Evolutionary conservation across 2,329 filamentous ascomycete species (phyloP), one percentile per base, ranked within the genome.

Genomic region (Verticillium nonalfalfae): DNA sequence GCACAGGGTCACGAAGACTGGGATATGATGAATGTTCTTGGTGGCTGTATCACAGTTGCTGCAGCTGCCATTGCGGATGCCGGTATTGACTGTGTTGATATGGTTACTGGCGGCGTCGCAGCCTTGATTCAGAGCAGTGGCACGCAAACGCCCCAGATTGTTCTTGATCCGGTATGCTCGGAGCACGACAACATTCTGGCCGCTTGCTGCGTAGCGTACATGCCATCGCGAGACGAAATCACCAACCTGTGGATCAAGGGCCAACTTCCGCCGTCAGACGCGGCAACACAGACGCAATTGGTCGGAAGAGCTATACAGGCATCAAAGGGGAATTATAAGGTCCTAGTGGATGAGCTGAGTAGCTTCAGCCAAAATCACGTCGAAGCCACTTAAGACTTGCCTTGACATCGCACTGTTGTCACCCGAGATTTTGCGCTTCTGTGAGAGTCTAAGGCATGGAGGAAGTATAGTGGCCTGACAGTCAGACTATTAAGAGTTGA

Each of bases 221-320:
- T 98, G 66, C 90, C 93, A 59, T 84, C 82, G 26, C 83, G 93
- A 64, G 94, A 98, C 68, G 95, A 99, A 74, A 87, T 98, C 59
- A 97, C 94, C 9, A 93, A 97, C 71, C 75, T 98, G 18, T 99
- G 95, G 95, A 85, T 96, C 70, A 97, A 93, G 77, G 94, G 95
- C 6, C 77, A 80, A 62, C 64, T 85, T 9, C 77, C 81, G 2
- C 73, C 77, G 3, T 76, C 78, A 26, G 63, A 75, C 55, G 60
- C 69, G 39, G 65, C 65, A 15, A 65, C 72, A 11, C 72, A 77
- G 56, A 69, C 69, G 33, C 67, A 65, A 18, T 70, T 79, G 34
- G 68, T 79, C n/a, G 70, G 74, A 14, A 68, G 69, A n/a, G 77
- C 77, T 15, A 70, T 79, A 13, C 74, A 77, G 61, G 75, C 77